Percentiles rank a stretch among this genome's conserved stretches.
Evolutionary conservation across 371 early-diverging fungal genomes (phyloP).

Genomic region (Mucor irregularis): DNA sequence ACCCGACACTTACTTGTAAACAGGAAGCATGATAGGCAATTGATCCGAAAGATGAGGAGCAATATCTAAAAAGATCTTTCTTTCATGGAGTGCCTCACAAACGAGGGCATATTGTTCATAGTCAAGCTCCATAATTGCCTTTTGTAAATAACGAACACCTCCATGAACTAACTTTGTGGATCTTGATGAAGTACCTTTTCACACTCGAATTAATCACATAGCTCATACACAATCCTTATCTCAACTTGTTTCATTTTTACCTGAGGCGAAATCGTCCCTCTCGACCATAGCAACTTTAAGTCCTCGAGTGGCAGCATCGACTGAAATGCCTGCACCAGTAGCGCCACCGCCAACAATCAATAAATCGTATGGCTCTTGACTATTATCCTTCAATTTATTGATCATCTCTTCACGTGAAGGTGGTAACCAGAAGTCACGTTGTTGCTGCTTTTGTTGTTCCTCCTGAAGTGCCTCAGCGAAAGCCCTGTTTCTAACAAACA

Average conservation of each 20-base stretch:
- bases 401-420: conserved; percentile 77
- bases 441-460: conserved; percentile 20
- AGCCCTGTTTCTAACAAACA: conserved; percentile 35
- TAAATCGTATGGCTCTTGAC: conserved; percentile 79
- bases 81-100: conserved; percentile 95
- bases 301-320: conserved; percentile 98
- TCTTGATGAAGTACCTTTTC: conserved; percentile 89
- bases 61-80: conserved; percentile 92
- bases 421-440: conserved; percentile 67
- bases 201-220: no score
- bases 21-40: conserved; percentile 95
- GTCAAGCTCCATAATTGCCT: conserved; percentile 95
- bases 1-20: conserved; percentile 73
- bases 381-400: conserved; percentile 57
- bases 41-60: conserved; percentile 96
- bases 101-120: conserved; percentile 98
- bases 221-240: no score
- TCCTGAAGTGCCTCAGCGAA: conserved; percentile 39
- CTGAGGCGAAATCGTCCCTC: conserved; percentile 95
- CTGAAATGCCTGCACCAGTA: conserved; percentile 95
- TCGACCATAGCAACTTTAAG: conserved; percentile 97
- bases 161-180: conserved; percentile 99
- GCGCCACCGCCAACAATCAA: conserved; percentile 98
- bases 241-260: no score
- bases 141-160: conserved; percentile 99